Evolutionary conservation across 441 rosid species (phyloP).

Genomic region (Gossypium gossypioides): DNA sequence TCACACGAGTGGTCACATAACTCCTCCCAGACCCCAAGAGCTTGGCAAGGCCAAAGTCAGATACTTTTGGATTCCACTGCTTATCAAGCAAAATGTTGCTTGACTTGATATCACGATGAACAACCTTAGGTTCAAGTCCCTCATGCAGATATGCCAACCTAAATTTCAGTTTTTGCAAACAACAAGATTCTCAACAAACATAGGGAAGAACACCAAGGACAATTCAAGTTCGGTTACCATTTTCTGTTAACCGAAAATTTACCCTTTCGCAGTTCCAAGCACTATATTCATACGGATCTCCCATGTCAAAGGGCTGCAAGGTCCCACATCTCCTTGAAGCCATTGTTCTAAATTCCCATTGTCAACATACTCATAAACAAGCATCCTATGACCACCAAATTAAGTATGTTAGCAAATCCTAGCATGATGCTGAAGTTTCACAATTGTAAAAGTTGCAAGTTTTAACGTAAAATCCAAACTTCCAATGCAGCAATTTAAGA

Average conservation of each 20-base stretch:
- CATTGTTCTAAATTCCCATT: constrained; percentile 87
- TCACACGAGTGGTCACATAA: constrained; percentile 78
- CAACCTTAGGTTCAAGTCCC: constrained; percentile 90
- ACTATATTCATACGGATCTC: constrained; percentile 73
- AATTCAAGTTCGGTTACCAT: background rate
- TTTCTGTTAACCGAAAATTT: background rate
- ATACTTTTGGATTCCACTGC: constrained; percentile 80
- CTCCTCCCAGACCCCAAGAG: constrained; percentile 70
- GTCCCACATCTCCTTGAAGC: constrained; percentile 80
- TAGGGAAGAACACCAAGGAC: background rate
- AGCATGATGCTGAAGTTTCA: background rate
- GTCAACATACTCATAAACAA: constrained; percentile 76
- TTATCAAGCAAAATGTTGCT: constrained; percentile 87
- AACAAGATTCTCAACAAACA: background rate
- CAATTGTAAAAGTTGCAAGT: background rate
- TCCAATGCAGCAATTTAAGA: background rate
- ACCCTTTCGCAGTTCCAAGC: constrained; percentile 81
- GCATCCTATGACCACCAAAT: constrained; percentile 38
- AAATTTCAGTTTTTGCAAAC: background rate
- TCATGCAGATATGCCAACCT: constrained; percentile 79
- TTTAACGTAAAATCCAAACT: too few species aligned
- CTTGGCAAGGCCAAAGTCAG: constrained; percentile 88
- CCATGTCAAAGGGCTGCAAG: constrained; percentile 79
- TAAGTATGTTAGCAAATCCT: background rate
- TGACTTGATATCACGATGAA: constrained; percentile 80